Percentiles rank a stretch among this genome's conserved stretches.
Conservation (phyloP, 768 basidiomycete genomes). For the Tephrocybe sp. region DNA sequence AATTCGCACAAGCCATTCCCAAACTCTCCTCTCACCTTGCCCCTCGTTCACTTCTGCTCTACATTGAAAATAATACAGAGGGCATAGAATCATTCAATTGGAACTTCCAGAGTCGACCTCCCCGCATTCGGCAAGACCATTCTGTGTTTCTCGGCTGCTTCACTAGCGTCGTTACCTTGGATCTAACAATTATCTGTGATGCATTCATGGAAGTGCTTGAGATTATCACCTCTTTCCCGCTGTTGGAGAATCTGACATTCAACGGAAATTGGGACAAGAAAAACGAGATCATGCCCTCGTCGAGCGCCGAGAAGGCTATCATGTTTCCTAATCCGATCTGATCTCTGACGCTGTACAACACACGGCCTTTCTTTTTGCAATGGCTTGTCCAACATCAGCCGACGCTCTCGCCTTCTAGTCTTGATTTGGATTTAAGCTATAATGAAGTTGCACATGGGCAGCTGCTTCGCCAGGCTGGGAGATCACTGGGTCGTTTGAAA, state of each 20-base stretch:
- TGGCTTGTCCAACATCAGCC: conserved; percentile 4
- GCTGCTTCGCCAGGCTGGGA: not conserved
- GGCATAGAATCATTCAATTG: not conserved
- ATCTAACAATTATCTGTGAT: not conserved
- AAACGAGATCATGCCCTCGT: not conserved
- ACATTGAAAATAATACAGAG: not conserved
- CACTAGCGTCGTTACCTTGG: not conserved
- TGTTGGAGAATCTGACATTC: not conserved
- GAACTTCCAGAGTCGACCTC: not conserved
- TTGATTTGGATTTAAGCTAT: not conserved
- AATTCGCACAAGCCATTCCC: not conserved
- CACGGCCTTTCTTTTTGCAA: not conserved
- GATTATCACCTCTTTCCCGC: conserved; percentile 4
- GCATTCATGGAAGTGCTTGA: conserved; percentile 6
- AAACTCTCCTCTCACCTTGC: not conserved
- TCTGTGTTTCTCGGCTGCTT: not conserved
- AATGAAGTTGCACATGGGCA: not conserved
- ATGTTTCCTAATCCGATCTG: not conserved
- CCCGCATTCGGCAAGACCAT: not conserved
- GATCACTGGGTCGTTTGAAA: not conserved
- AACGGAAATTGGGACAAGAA: not conserved
- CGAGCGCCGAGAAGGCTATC: not conserved
- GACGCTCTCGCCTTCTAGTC: not conserved
- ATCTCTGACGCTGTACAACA: not conserved
- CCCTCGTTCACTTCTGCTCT: not conserved